Conservation (phyloP, 345 rosid species). For the Camelina hispida region DNA sequence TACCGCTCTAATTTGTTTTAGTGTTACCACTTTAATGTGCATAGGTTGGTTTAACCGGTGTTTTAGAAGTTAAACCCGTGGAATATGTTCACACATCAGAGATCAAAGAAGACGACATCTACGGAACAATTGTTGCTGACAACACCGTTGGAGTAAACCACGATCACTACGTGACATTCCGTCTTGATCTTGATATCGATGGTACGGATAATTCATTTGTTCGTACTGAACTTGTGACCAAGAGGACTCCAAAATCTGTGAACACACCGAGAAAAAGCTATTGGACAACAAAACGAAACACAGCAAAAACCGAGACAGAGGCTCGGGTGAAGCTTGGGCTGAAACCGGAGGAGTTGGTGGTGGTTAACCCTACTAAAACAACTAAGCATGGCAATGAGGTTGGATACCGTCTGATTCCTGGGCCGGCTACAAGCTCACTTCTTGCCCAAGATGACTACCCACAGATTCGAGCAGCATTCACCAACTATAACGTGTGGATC, state of each 20-base stretch:
- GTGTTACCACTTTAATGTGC: too few species aligned
- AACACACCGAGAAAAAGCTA: neutral
- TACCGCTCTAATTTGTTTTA: too few species aligned
- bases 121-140: neutral
- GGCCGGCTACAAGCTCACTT: neutral
- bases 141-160: neutral
- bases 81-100: constrained; percentile 46
- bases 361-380: neutral
- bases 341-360: neutral
- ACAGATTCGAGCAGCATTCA: neutral
- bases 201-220: neutral
- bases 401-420: neutral
- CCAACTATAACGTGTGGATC: neutral
- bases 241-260: neutral
- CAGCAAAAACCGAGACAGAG: neutral
- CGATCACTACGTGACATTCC: neutral
- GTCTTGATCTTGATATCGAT: neutral
- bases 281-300: neutral
- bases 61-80: constrained; percentile 48
- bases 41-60: constrained; percentile 56
- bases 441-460: neutral
- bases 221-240: neutral
- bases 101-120: constrained; percentile 36
- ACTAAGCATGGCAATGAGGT: neutral
- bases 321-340: neutral